phyloP scores from a whole-genome alignment of 176 grass and related monocot genomes.

The Oryza australiensis region DNA sequence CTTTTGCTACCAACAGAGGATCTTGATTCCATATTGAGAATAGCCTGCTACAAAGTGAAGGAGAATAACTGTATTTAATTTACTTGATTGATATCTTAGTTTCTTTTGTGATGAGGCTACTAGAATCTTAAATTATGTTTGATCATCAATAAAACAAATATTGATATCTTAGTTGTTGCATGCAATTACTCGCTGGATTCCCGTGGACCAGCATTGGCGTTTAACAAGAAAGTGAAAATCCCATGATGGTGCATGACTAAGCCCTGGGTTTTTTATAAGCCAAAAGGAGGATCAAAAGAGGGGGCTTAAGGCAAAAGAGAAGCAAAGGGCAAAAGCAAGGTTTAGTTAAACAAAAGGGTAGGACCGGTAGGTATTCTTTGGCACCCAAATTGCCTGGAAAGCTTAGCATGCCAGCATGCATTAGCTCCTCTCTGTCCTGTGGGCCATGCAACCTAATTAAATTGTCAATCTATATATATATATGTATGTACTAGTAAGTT shows the following conservation, averaged over 20 bases:
- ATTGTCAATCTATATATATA: not conserved
- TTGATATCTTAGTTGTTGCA: slow-evolving; percentile 42
- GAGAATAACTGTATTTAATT: slow-evolving; percentile 1
- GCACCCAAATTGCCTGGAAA: slow-evolving; percentile 55
- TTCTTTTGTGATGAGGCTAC: slow-evolving; percentile 20
- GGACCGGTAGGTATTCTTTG: slow-evolving; percentile 37
- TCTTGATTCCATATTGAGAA: slow-evolving; percentile 24
- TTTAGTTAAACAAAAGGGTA: slow-evolving; percentile 36
- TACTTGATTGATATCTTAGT: slow-evolving; percentile 36
- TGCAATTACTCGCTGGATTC: slow-evolving; percentile 54
- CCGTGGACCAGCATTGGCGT: slow-evolving; percentile 40
- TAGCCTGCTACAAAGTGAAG: slow-evolving; percentile 23
- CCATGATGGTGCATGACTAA: slow-evolving; percentile 59
- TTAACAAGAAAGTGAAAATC: slow-evolving; percentile 21
- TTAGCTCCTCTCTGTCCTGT: not conserved
- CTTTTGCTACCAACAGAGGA: slow-evolving; percentile 5
- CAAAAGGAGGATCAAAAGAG: slow-evolving; percentile 36
- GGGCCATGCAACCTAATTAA: slow-evolving; percentile 8
- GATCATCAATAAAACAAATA: not conserved
- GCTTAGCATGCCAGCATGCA: slow-evolving; percentile 44
- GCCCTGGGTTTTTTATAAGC: slow-evolving; percentile 39
- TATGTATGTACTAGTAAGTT: too few species aligned
- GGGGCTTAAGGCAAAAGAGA: slow-evolving; percentile 41
- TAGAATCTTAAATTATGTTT: slow-evolving; percentile 24
- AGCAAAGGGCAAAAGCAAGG: slow-evolving; percentile 48